Percentiles rank a stretch among this genome's conserved stretches.
phyloP scores from a whole-genome alignment of 306 rosid species.

The Cyamopsis tetragonoloba region DNA sequence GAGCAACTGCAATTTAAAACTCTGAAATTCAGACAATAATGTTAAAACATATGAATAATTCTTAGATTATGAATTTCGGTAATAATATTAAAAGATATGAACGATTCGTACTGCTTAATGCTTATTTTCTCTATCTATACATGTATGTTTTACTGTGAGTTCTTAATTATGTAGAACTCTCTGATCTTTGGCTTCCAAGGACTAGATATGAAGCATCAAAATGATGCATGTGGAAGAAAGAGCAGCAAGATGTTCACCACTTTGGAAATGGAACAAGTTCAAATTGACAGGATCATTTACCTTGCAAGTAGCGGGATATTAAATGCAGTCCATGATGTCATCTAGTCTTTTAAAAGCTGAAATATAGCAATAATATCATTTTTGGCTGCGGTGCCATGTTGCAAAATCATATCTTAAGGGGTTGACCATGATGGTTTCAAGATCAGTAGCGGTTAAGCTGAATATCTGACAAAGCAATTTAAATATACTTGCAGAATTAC shows the following conservation, averaged over 20 bases:
- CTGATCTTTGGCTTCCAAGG: slow-evolving; percentile 26
- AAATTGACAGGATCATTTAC: background rate
- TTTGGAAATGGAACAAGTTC: background rate
- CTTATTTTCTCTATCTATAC: background rate
- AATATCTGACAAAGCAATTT: slow-evolving; percentile 9
- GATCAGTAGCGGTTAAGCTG: background rate
- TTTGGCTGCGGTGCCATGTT: background rate
- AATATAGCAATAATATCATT: slow-evolving; percentile 18
- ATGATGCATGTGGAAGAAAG: slow-evolving; percentile 23
- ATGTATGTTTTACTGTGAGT: slow-evolving; percentile 2
- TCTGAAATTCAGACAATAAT: too few species aligned
- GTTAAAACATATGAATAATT: too few species aligned
- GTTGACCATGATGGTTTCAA: background rate
- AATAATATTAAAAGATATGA: background rate
- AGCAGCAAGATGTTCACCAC: background rate
- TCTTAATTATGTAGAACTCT: slow-evolving; percentile 32
- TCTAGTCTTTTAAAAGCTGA: slow-evolving; percentile 2
- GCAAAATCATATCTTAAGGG: background rate
- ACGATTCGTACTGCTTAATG: background rate
- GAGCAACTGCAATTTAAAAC: too few species aligned
- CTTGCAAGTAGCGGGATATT: background rate
- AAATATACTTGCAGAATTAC: background rate
- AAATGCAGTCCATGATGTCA: slow-evolving; percentile 5
- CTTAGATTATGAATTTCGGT: too few species aligned
- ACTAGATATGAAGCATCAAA: slow-evolving; percentile 19